These are phyloP conservation scores for Ophiocordyceps sinensis DNA, from an alignment of 2,329 filamentous ascomycete species.

Conservation along the genomic window DNA sequence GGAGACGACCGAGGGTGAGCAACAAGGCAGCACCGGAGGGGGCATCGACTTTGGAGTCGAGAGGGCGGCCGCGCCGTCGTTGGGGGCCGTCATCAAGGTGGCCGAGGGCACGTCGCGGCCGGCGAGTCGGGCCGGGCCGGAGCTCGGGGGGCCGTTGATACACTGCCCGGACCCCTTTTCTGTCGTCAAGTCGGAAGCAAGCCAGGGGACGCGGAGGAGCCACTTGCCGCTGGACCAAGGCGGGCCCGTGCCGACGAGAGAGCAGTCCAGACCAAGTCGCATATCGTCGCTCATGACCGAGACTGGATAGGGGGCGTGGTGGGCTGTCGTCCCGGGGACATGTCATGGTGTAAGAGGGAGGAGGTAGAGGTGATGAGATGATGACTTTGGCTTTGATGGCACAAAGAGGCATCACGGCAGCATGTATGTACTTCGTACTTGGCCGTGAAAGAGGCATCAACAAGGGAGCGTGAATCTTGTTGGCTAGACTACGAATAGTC, in stretches of 20 bases:
- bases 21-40: background rate
- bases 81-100: background rate
- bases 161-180: conserved; percentile 5
- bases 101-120: conserved; percentile 2
- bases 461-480: no score
- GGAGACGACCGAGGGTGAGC: background rate
- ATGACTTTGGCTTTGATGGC: no score
- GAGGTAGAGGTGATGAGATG: no score
- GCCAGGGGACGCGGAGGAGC: background rate
- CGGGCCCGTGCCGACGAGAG: conserved; percentile 5
- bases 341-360: no score
- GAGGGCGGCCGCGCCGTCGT: background rate
- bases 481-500: no score
- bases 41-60: background rate
- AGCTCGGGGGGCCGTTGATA: conserved; percentile 1
- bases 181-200: background rate
- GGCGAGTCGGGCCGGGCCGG: conserved; percentile 4
- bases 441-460: no score
- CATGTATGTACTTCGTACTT: no score
- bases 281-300: conserved; percentile 15
- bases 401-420: no score
- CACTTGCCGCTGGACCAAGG: background rate
- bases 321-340: no score
- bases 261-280: conserved; percentile 17
- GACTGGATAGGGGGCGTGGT: conserved; percentile 1